Base-by-base conservation (phyloP, 139 green algal genomes). In the Deuterostichococcus epilithicus region DNA sequence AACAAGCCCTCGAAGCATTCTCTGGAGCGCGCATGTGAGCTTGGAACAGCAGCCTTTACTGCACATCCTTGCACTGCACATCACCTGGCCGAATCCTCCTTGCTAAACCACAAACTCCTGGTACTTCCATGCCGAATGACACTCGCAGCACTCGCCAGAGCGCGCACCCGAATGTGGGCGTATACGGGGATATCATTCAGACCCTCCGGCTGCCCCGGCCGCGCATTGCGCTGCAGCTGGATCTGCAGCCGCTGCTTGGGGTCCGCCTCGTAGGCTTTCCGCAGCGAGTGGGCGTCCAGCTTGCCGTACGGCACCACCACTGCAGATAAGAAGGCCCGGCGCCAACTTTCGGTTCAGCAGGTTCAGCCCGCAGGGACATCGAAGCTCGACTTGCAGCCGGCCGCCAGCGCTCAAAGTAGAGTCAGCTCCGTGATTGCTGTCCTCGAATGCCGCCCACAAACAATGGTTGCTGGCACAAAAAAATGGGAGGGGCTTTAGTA, bases 251-350 rank as follows among this genome's bases (percentile, higher is more conserved):
- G 63, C 30, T 69, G 63, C 15, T 35, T 69, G 28, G 63, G 30
- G 15, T 38, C 23, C 5, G 23, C 4, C 30, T 69, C 63, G 5
- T 69, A 37, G 10, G 63, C 63, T 8, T 35, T 5, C 63, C 32
- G 5, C 63, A 69, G n/a, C 5, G 63, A 8, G 5, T 26, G 28
- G 5, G 63, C 30, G 25, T 35, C n/a, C 30, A 69, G 63, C 63
- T 69, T 37, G 28, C 63, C 63, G 28, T 38, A 69, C 30, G 63
- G 63, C 63, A 38, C 63, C 63, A 69, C 28, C 63, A 69, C 63
- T 69, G 63, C 63, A 69, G 10, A 34, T 18, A 22, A 18, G 20
- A 22, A 10, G 59, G 23, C 5, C 4, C 20, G 20, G 26, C 26
- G 26, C 20, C 59, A 68, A 18, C 25, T 68, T 22, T 60, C 45